phyloP scores from a whole-genome alignment of 2,329 filamentous ascomycete species.

The Coniochaeta hoffmannii region DNA sequence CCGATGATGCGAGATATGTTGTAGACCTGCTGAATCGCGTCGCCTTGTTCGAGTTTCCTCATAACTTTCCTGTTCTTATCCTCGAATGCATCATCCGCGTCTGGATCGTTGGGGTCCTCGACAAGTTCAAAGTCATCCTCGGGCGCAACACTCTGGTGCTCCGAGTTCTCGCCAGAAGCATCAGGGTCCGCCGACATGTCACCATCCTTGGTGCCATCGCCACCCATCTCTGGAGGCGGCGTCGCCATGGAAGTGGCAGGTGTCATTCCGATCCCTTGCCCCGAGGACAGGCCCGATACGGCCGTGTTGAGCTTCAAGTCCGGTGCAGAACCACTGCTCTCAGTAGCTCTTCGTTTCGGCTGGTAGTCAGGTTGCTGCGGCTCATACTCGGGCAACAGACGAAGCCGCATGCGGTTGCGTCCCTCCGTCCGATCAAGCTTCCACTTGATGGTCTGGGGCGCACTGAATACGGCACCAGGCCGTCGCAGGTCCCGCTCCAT shows the following conservation, averaged over 20 bases:
- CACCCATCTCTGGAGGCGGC: slow-evolving; percentile 10
- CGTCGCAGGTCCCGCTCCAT: slow-evolving; percentile 72
- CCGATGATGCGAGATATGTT: slow-evolving; percentile 94
- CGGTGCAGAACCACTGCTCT: slow-evolving; percentile 9
- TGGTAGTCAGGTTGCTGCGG: slow-evolving; percentile 63
- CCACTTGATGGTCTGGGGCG: slow-evolving; percentile 64
- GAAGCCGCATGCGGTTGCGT: slow-evolving; percentile 86
- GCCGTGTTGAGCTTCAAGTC: slow-evolving; percentile 12
- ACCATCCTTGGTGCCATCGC: slow-evolving; percentile 10
- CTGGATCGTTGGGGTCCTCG: slow-evolving; percentile 82
- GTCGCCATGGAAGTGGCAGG: slow-evolving; percentile 9
- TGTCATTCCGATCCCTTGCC: slow-evolving; percentile 14
- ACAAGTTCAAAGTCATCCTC: slow-evolving; percentile 97
- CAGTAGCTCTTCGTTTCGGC: slow-evolving; percentile 51
- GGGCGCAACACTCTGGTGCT: slow-evolving; percentile 24
- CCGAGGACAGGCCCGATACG: slow-evolving; percentile 7
- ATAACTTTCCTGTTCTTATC: slow-evolving; percentile 98
- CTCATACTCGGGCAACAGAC: slow-evolving; percentile 70
- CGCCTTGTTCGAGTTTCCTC: slow-evolving; percentile 82
- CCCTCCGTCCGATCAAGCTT: slow-evolving; percentile 94
- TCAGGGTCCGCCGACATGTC: slow-evolving; percentile 17
- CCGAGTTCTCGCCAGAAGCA: slow-evolving; percentile 23
- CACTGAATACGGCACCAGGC: slow-evolving; percentile 73
- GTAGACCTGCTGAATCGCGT: slow-evolving; percentile 87
- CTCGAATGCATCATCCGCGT: slow-evolving; percentile 71